A percentile compares a stretch with the other conserved stretches of the same genome.
These are phyloP conservation scores for Hypoxylon sp. DNA, from an alignment of 2,329 filamentous ascomycete genomes.

Conservation along the genomic window DNA sequence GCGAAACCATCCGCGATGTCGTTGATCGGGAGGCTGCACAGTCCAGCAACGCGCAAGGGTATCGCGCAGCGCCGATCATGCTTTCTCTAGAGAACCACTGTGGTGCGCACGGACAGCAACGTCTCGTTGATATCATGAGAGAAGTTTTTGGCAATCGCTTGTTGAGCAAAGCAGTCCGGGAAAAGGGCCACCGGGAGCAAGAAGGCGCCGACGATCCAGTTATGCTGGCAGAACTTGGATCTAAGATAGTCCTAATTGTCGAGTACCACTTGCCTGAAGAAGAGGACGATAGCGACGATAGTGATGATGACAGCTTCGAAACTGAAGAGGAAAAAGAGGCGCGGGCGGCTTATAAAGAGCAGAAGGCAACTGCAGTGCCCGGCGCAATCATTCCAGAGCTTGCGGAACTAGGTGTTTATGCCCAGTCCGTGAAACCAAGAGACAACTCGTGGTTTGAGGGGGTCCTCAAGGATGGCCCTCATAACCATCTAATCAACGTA, in stretches of 20 bases:
- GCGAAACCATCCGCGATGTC: conserved; percentile 70
- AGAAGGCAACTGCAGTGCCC: conserved; percentile 58
- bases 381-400: conserved; percentile 69
- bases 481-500: conserved; percentile 62
- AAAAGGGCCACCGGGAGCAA: conserved; percentile 65
- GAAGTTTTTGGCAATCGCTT: conserved; percentile 69
- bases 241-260: conserved; percentile 72
- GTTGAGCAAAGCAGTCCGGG: conserved; percentile 63
- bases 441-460: conserved; percentile 72
- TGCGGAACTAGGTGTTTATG: conserved; percentile 72
- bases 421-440: conserved; percentile 72
- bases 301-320: conserved; percentile 49
- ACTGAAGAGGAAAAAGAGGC: conserved; percentile 56
- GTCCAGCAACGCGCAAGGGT: conserved; percentile 50
- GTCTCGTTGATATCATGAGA: conserved; percentile 71
- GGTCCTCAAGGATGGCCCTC: conserved; percentile 48
- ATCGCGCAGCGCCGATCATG: conserved; percentile 64
- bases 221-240: conserved; percentile 64
- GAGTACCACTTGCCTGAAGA: conserved; percentile 70
- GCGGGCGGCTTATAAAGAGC: conserved; percentile 61
- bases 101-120: conserved; percentile 63
- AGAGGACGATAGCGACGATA: conserved; percentile 50
- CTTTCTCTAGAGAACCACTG: conserved; percentile 76
- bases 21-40: conserved; percentile 65
- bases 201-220: conserved; percentile 62